phyloP scores from a whole-genome alignment of 2,329 filamentous ascomycete species.

The Myotisia sp. region DNA sequence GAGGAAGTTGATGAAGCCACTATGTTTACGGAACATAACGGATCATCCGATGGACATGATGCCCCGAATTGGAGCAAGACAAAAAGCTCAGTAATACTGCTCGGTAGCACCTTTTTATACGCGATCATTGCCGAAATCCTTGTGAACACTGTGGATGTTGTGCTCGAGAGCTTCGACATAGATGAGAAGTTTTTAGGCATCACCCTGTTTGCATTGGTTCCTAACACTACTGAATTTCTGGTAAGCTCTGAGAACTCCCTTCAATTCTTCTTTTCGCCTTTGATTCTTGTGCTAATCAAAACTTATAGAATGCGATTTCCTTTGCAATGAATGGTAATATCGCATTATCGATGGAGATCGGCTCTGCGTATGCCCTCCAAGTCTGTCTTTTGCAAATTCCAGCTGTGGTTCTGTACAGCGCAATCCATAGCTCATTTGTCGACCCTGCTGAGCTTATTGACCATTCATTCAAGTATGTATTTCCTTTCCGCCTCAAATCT shows the following conservation, averaged over 20 bases:
- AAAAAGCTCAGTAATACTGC: constrained; percentile 79
- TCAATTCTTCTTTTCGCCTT: not conserved
- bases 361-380: constrained; percentile 89
- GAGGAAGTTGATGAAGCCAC: constrained; percentile 33
- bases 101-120: constrained; percentile 80
- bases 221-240: constrained; percentile 95
- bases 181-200: constrained; percentile 97
- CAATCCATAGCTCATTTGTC: constrained; percentile 48
- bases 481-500: not conserved
- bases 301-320: constrained; percentile 73
- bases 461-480: constrained; percentile 40
- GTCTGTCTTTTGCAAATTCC: constrained; percentile 92
- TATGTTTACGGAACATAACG: constrained; percentile 23
- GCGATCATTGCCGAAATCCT: constrained; percentile 95
- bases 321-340: constrained; percentile 99
- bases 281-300: not conserved
- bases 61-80: constrained; percentile 94
- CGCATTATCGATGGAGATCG: constrained; percentile 96
- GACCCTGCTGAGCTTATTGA: constrained; percentile 39
- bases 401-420: constrained; percentile 80
- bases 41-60: constrained; percentile 56
- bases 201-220: constrained; percentile 88
- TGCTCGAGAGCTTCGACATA: constrained; percentile 75
- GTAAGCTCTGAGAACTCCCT: constrained; percentile 49
- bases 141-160: constrained; percentile 94